Evolutionary conservation across 768 basidiomycete genomes (phyloP), one percentile per base, ranked within the genome.

Genomic region (Macrolepiota dolichaula): DNA sequence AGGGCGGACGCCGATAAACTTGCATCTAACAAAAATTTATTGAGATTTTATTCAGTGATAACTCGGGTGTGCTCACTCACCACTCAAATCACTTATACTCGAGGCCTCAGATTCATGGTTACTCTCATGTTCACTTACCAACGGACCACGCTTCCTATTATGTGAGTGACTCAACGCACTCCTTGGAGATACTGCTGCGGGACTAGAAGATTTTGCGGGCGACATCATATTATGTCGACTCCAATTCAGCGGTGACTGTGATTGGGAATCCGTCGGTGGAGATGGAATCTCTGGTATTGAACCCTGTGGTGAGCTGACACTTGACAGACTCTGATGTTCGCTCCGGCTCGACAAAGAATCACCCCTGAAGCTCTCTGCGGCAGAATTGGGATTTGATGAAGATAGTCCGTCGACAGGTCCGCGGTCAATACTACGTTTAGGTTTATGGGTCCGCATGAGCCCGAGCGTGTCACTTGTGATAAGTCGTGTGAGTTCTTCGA

Each of bases 221-320:
- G 83, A 80, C 56, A 83, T 64, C 56, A 83, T 64, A 66, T 83
- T 64, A 66, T 82, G 83, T 54, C 78, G 76, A n/a, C 79, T 75
- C 55, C 27, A 29, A 51, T 59, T 35, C 57, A 81, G 75, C 0
- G 83, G 85, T 3, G 84, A 78, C 60, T 81, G 79, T 4, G 77
- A 76, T 55, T 81, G 82, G 19, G 85, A 81, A 50, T 85, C 81
- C 17, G 81, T 70, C 7, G 86, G 79, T 19, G 88, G 86, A 0
- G 91, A 92, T 0, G 91, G 86, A 25, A 94, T 92, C 15, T 90
- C 89, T 0, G 89, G 90, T 37, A 92, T 89, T 0, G 92, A 94
- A 17, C 86, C 87, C 51, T 83, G 88, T 1, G 87, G 87, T 19
- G 92, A 92, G 63, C 85, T 83, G 12, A 84, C 75, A 69, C 88